Conservation (phyloP, 208 protist species). For the Tritrichomonas foetus region DNA sequence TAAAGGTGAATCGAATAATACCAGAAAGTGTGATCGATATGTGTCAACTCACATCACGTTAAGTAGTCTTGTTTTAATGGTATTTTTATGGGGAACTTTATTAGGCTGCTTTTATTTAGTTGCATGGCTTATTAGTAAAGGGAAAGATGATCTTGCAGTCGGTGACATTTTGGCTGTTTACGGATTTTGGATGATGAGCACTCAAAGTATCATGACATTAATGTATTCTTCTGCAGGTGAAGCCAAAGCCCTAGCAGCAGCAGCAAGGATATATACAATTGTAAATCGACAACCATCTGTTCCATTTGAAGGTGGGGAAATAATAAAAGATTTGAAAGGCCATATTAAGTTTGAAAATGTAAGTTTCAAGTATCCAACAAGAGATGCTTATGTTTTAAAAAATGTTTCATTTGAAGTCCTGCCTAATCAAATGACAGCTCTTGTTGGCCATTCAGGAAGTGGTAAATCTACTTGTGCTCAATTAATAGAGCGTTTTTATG, state of each 20-base stretch:
- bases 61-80: too few relatives aligned
- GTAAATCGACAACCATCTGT: neutral
- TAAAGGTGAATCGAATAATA: too few relatives aligned
- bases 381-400: conserved; percentile 18
- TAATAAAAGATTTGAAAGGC: neutral
- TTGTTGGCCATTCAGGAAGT: conserved; percentile 45
- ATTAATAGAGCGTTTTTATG: conserved; percentile 85
- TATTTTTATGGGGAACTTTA: too few relatives aligned
- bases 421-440: conserved; percentile 42
- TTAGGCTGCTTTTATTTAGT: too few relatives aligned
- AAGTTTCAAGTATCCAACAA: conserved; percentile 20
- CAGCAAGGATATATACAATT: neutral
- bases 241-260: neutral
- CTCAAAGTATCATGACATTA: too few relatives aligned
- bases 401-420: conserved; percentile 45
- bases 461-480: conserved; percentile 51
- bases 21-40: too few relatives aligned
- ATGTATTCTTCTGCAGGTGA: neutral
- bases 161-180: too few relatives aligned
- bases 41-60: too few relatives aligned
- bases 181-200: too few relatives aligned
- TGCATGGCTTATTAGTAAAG: too few relatives aligned
- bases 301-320: neutral
- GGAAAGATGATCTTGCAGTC: too few relatives aligned
- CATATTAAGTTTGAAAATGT: conserved; percentile 18